phyloP scores from a whole-genome alignment of 768 basidiomycete genomes.

The Amanita phalloides region DNA sequence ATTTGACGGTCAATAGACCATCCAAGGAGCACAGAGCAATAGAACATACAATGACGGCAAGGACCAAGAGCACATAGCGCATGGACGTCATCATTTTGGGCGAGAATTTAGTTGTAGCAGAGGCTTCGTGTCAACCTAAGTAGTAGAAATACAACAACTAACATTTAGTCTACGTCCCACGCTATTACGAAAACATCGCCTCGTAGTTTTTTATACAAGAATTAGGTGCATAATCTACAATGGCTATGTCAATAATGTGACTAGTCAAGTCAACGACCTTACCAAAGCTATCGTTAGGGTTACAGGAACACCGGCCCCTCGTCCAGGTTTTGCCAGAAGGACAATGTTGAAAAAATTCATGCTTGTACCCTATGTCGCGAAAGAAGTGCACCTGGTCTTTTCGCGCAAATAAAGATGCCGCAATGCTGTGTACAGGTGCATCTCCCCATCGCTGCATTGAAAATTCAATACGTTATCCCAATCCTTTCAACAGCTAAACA shows the following conservation, averaged over 20 bases:
- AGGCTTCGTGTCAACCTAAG: background rate
- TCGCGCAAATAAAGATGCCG: constrained; percentile 62
- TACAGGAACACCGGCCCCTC: constrained; percentile 60
- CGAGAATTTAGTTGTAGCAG: background rate
- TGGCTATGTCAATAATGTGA: background rate
- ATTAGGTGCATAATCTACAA: constrained; percentile 27
- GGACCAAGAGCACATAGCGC: constrained; percentile 41
- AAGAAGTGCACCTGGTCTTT: constrained; percentile 79
- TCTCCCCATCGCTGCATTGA: constrained; percentile 64
- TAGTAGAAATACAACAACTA: background rate
- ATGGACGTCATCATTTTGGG: constrained; percentile 41
- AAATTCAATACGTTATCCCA: background rate
- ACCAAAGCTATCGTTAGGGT: constrained; percentile 65
- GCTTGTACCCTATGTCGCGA: constrained; percentile 74
- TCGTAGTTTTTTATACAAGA: constrained; percentile 32
- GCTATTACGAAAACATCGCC: constrained; percentile 17
- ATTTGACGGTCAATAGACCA: background rate
- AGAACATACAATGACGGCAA: constrained; percentile 32
- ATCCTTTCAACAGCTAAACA: background rate
- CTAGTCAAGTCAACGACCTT: constrained; percentile 8
- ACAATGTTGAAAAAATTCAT: constrained; percentile 75
- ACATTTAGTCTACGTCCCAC: background rate
- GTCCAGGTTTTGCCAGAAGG: constrained; percentile 45
- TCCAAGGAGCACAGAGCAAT: background rate
- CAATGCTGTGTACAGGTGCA: constrained; percentile 69